Base-by-base conservation (phyloP, 345 rosid species). In the Populus davidiana region DNA sequence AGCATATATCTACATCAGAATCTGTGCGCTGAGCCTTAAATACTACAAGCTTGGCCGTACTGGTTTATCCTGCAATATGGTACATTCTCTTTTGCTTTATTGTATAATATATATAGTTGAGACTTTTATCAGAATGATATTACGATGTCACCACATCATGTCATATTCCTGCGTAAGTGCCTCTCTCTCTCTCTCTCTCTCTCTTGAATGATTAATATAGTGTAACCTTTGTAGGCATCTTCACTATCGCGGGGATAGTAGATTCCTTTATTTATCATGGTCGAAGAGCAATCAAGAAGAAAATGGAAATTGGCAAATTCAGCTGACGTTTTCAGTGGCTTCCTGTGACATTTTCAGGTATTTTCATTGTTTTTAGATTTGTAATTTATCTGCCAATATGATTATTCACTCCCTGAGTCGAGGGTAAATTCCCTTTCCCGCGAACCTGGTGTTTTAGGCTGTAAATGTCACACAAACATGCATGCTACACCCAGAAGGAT, bases 241-340 rank as follows among this genome's bases (percentile, higher is more conserved):
- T 82, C 74, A 82, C 82, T 0, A 36, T 82, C 6, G 81, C 85
- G 20, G 85, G 85, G 49, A 78, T 82, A 52, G 35, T 78, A 0
- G 85, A 82, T 67, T 78, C 85, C 5, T 82, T 71, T 23, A 36
- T 82, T 14, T 75, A 82, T 71, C 82, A 82, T 59, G 82, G 85
- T 44, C 79, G 67, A 71, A 78, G 33, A 49, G 85, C 74, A 59
- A 82, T 82, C 35, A 78, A 78, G 81, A 82, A 78, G 72, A 78
- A 82, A 33, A 39, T 54, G 25, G 79, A 75, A 54, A 52, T 82
- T 20, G 81, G 81, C 43, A 82, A 82, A 61, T 75, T 49, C 38
- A 47, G 79, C 52, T 82, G 43, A 78, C 27, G 27, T 41, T 56
- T 35, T 61, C n/a, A 29, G 43, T 54, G 25, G n/a, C 1, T 2